Evolutionary conservation across 306 rosid species (phyloP).

Genomic region (Fagus sylvatica): DNA sequence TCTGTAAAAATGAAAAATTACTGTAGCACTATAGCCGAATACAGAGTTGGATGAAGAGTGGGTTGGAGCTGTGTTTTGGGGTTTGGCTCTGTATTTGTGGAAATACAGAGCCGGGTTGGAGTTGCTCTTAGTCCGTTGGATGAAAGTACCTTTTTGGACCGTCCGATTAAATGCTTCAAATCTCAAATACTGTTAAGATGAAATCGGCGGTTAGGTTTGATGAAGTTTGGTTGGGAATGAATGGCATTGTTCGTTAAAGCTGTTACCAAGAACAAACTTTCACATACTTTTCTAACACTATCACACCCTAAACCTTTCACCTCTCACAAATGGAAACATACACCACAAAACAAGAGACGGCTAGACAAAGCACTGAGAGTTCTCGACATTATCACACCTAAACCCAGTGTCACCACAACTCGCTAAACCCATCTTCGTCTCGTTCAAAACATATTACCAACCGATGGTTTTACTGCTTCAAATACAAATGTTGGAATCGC

Average conservation of each 20-base stretch:
- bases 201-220: neutral
- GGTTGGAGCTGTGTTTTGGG: too few relatives aligned
- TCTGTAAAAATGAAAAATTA: too few relatives aligned
- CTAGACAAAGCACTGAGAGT: slow-evolving; percentile 48
- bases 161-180: too few relatives aligned
- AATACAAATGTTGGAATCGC: slow-evolving; percentile 12
- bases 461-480: slow-evolving; percentile 16
- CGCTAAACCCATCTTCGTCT: slow-evolving; percentile 64
- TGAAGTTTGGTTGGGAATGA: slow-evolving; percentile 16
- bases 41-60: too few relatives aligned
- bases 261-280: neutral
- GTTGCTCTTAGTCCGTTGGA: too few relatives aligned
- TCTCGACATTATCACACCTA: slow-evolving; percentile 47
- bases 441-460: slow-evolving; percentile 47
- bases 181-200: too few relatives aligned
- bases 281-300: slow-evolving; percentile 1
- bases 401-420: slow-evolving; percentile 23
- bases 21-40: too few relatives aligned
- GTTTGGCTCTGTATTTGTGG: too few relatives aligned
- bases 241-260: slow-evolving; percentile 5
- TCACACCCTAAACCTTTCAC: slow-evolving; percentile 32
- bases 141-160: too few relatives aligned
- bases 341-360: slow-evolving; percentile 14
- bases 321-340: slow-evolving; percentile 26
- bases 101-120: too few relatives aligned